A percentile compares a stretch with the other conserved stretches of the same genome.
Evolutionary conservation across 768 basidiomycete species (phyloP).

Genomic region (Trametes elegans): DNA sequence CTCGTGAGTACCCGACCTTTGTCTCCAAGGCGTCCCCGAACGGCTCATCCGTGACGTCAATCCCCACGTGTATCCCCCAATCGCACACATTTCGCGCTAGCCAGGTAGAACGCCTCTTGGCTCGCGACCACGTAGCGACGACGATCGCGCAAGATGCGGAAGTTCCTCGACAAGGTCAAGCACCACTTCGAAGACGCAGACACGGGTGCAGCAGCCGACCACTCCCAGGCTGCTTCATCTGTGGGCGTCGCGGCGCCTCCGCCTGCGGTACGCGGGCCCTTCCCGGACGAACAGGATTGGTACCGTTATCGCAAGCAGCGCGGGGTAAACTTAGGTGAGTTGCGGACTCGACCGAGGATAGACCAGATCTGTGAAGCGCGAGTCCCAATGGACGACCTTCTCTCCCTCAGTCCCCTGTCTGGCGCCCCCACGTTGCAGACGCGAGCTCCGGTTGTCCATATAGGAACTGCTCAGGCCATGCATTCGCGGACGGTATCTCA

Average conservation of each 20-base stretch:
- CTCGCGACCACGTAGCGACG: background rate
- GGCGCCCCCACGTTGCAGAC: no score
- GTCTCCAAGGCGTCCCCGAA: background rate
- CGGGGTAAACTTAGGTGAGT: conserved; percentile 79
- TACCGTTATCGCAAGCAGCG: conserved; percentile 69
- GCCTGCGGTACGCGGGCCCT: background rate
- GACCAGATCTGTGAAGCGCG: no score
- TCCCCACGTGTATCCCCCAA: background rate
- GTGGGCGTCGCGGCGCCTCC: background rate
- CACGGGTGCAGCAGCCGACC: background rate
- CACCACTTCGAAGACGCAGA: background rate
- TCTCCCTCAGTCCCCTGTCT: no score
- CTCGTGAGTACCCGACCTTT: background rate
- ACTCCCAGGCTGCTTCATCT: background rate
- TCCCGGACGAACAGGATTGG: conserved; percentile 30
- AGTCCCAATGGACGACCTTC: no score
- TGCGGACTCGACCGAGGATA: no score
- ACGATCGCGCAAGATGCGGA: background rate
- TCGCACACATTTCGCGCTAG: background rate
- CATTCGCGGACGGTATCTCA: no score
- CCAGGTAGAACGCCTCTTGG: background rate
- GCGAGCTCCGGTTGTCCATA: no score
- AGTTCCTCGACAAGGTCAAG: conserved; percentile 5
- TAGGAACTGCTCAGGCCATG: no score
- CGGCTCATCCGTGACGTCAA: background rate